Evolutionary conservation across 179 eudicot species (phyloP), one percentile per base, ranked within the genome.

Genomic region (Camellia oleifera): DNA sequence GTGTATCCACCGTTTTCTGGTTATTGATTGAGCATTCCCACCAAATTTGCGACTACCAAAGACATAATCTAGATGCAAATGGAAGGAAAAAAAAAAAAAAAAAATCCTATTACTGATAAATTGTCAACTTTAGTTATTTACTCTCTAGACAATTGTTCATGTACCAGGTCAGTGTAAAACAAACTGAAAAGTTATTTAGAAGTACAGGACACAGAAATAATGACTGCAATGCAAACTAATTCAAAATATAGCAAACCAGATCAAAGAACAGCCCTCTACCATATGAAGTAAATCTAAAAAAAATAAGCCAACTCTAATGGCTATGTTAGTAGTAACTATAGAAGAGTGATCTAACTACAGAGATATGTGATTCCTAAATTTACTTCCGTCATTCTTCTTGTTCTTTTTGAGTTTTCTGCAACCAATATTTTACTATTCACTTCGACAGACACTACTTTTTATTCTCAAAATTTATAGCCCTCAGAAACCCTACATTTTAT

Each of bases 11-110:
- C 99, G 89, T 56, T 83, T 85, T 86, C 87, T 91, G 44, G 92
- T 95, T 66, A 95, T 95, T 67, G 98, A 92, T 70, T 94, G 99
- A 74, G 98, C 98, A 81, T 95, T 95, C 56, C 99, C 99, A 72
- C 99, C 99, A 85, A 95, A 93, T 88, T 94, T 95, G 54, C 83
- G 88, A 73, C 86, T 87, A 58, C 93, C 98, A 85, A 95, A 90
- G 44, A 91, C 99, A 82, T 91, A 95, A 87, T 95, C 99, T 95
- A 74, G 62, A 78, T 73, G 62, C 53, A 77, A 74, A 70, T 6
- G 58, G 20, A 77, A n/a, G 15, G 70, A 0, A 0, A 26, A 46
- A 50, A 40, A 3, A 2, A 46, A n/a, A 23, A 76, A 46, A 50
- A 40, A 11, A 2, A 46, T 2, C 32, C 12, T 4, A 66, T 26